Evolutionary conservation across 352 stramenopile species (phyloP), one percentile per base, ranked within the genome.

Genomic region (Phytopythium litorale): DNA sequence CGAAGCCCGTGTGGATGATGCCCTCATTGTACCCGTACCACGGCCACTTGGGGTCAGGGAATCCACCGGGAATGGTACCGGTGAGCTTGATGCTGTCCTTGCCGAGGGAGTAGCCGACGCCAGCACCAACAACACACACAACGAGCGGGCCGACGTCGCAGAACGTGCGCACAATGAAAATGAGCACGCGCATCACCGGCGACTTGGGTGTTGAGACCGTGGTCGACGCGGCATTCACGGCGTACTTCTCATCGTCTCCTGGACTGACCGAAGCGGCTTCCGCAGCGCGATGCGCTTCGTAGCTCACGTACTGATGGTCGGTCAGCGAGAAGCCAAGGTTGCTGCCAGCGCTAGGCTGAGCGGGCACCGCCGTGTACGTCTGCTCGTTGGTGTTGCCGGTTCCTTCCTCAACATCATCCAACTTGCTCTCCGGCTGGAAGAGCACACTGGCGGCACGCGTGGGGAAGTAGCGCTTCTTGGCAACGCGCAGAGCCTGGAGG

Each of bases 11-110:
- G 18, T 72, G 65, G 63, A 86, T 80, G 30, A 78, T 19, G 16
- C 62, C 72, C 19, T 72, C 67, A n/a, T 72, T 66, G 49, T 85
- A 81, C 2, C 73, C 72, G 69, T 88, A 73, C 88, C 84, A 73
- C 7, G 73, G 67, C 37, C 56, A 54, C 8, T 76, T 42, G 3
- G 75, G 78, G 0, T 65, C 49, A 12, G 81, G 84, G 42, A 96
- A 78, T 4, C 88, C 90, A 25, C 66, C 64, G 1, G 86, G 83
- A 15, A 97, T 79, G 0, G 73, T 45, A 15, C 75, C 78, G 4
- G 94, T 91, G 35, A 92, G 76, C 25, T 79, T 81, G 62, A 97
- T 76, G 19, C 75, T 74, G 35, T 81, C 72, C 11, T 74, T 67
- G 40, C 89, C 82, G 21, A 83, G 63, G 23, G 68, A 49, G 54